Evolutionary conservation across 441 rosid genomes (phyloP).

Genomic region (Kokia cookei): DNA sequence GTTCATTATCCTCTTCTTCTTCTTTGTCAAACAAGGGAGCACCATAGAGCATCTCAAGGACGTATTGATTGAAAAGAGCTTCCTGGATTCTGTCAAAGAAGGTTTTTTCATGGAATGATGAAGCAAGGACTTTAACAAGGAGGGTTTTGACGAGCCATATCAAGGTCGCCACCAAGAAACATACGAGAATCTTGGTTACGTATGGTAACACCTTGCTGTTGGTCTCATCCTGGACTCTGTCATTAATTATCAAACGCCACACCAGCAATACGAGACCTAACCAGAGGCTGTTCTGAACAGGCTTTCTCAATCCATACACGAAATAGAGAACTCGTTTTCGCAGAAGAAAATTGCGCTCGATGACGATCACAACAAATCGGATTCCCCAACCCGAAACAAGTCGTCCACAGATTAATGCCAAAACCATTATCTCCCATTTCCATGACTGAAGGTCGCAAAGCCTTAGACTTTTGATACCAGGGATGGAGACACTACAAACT

Average conservation of each 20-base stretch:
- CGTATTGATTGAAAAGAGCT: slow-evolving; percentile 54
- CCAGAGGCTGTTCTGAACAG: slow-evolving; percentile 68
- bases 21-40: slow-evolving; percentile 37
- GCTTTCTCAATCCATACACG: slow-evolving; percentile 56
- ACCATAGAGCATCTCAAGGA: slow-evolving; percentile 47
- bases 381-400: slow-evolving; percentile 51
- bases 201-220: slow-evolving; percentile 29
- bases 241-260: slow-evolving; percentile 41
- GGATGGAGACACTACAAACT: slow-evolving; percentile 31
- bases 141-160: slow-evolving; percentile 60
- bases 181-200: slow-evolving; percentile 38
- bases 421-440: slow-evolving; percentile 60
- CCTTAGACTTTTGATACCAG: slow-evolving; percentile 19
- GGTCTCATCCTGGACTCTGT: slow-evolving; percentile 18
- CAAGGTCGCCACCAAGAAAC: slow-evolving; percentile 44
- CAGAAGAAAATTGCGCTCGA: slow-evolving; percentile 43
- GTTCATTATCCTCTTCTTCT: background rate
- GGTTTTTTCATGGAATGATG: slow-evolving; percentile 54
- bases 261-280: slow-evolving; percentile 44
- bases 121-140: slow-evolving; percentile 55
- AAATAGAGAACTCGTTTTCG: slow-evolving; percentile 59
- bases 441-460: slow-evolving; percentile 50
- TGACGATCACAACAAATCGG: slow-evolving; percentile 39
- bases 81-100: slow-evolving; percentile 69
- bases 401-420: slow-evolving; percentile 50